Percentiles rank a stretch among this genome's conserved stretches.
Evolutionary conservation across 23 red algal species (phyloP).

Genomic region (Gracilaria domingensis): DNA sequence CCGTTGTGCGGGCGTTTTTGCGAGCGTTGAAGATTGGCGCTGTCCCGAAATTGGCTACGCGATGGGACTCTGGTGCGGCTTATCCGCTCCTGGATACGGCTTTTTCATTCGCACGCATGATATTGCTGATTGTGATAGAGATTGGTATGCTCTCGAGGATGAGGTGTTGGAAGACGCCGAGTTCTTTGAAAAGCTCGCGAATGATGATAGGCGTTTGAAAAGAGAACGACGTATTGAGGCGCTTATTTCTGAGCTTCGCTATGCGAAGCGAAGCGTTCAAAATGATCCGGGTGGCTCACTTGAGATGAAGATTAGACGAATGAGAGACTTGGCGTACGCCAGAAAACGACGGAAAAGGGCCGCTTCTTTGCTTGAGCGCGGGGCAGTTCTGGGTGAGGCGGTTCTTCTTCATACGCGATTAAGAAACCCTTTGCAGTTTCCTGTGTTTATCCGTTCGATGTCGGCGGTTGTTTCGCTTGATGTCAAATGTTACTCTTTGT

Average conservation of each 20-base stretch:
- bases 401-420: slow-evolving; percentile 29
- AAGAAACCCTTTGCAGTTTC: slow-evolving; percentile 65
- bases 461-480: slow-evolving; percentile 55
- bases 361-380: slow-evolving; percentile 60
- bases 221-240: slow-evolving; percentile 56
- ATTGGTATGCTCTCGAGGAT: slow-evolving; percentile 60
- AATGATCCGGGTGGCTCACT: slow-evolving; percentile 63
- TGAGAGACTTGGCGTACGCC: slow-evolving; percentile 40
- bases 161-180: slow-evolving; percentile 65
- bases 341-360: slow-evolving; percentile 25
- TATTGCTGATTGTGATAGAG: slow-evolving; percentile 22
- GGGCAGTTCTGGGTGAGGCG: slow-evolving; percentile 61
- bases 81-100: slow-evolving; percentile 47
- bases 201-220: background rate
- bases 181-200: slow-evolving; percentile 35
- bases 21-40: slow-evolving; percentile 42
- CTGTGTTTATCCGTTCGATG: slow-evolving; percentile 46
- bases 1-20: slow-evolving; percentile 58
- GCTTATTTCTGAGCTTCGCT: slow-evolving; percentile 69
- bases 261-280: slow-evolving; percentile 29
- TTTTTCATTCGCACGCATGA: slow-evolving; percentile 46
- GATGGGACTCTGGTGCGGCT: slow-evolving; percentile 56
- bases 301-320: slow-evolving; percentile 70
- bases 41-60: background rate
- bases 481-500: slow-evolving; percentile 37